Evolutionary conservation across 2,329 filamentous ascomycete genomes (phyloP), one percentile per base, ranked within the genome.

Genomic region (Pseudofabraea citricarpa): DNA sequence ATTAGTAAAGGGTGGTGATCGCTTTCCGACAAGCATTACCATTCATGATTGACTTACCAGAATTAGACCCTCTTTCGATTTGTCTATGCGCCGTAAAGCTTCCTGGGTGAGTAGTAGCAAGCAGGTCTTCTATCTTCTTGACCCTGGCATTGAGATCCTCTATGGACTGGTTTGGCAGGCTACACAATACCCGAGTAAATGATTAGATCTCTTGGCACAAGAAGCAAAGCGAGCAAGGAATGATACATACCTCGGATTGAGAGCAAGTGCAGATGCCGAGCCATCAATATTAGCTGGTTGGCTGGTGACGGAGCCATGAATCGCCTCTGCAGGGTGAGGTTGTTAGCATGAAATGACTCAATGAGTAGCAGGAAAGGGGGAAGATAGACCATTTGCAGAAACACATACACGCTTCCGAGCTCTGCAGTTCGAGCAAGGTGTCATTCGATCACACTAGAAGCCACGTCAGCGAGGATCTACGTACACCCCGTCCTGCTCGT

Each of bases 361-460:
- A n/a, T n/a, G n/a, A n/a, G n/a, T n/a, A 4, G 48, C 41, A 35
- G 39, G 45, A 40, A 12, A 36, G n/a, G 24, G 15, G 15, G 13
- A 35, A 18, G 19, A 27, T 41, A 15, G 16, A 45, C 43, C 43
- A 40, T 13, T 36, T 8, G 37, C 18, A 10, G 41, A 40, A 13
- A 37, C 16, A 23, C 41, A 21, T 26, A 15, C 29, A 4, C 52
- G 8, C 16, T 43, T 48, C 24, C 51, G 39, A 21, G 47, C 52
- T n/a, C 40, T 36, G 35, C 54, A 56, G 41, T 57, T 58, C 8
- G 52, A 53, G 31, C 55, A 57, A n/a, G 55, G 55, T 19, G 42
- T 40, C 19, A 31, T 41, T 5, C 56, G 47, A 41, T 56, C 55
- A 40, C 56, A 57, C 27, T 31, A 10, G 6, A 15, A 2, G 13